Conservation (phyloP, 257 asterid species). For the Gentiana dahurica region DNA sequence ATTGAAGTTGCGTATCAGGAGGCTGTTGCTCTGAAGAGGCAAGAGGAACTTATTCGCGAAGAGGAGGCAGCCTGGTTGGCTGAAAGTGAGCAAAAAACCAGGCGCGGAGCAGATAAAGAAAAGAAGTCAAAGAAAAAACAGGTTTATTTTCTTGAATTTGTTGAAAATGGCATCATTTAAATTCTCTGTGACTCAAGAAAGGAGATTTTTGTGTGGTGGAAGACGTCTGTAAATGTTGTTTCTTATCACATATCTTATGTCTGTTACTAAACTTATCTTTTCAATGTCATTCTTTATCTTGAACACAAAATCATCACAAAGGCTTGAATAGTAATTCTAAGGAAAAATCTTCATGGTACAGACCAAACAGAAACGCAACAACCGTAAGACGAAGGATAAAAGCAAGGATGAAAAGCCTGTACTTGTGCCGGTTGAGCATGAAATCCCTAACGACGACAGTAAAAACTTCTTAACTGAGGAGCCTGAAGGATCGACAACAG, state of each 20-base stretch:
- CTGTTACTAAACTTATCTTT: too few species aligned
- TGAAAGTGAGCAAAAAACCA: constrained; percentile 62
- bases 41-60: constrained; percentile 93
- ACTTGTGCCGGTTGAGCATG: constrained; percentile 27
- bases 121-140: constrained; percentile 52
- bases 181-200: too few species aligned
- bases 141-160: constrained; percentile 21
- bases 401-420: constrained; percentile 44
- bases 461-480: constrained; percentile 24
- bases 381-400: constrained; percentile 66
- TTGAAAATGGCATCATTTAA: too few species aligned
- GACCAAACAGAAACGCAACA: constrained; percentile 75
- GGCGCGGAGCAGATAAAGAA: constrained; percentile 58
- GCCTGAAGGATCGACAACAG: constrained; percentile 22
- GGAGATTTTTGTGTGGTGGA: too few species aligned
- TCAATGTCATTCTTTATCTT: too few species aligned
- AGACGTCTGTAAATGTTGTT: too few species aligned
- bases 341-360: constrained; percentile 9
- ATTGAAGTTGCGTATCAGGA: constrained; percentile 88
- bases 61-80: constrained; percentile 91
- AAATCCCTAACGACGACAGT: constrained; percentile 25
- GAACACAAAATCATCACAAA: too few species aligned
- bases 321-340: too few species aligned
- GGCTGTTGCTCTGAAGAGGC: constrained; percentile 80
- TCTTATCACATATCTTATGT: too few species aligned